phyloP scores from a whole-genome alignment of 768 basidiomycete species.

The Strobilomyces dryophilus region DNA sequence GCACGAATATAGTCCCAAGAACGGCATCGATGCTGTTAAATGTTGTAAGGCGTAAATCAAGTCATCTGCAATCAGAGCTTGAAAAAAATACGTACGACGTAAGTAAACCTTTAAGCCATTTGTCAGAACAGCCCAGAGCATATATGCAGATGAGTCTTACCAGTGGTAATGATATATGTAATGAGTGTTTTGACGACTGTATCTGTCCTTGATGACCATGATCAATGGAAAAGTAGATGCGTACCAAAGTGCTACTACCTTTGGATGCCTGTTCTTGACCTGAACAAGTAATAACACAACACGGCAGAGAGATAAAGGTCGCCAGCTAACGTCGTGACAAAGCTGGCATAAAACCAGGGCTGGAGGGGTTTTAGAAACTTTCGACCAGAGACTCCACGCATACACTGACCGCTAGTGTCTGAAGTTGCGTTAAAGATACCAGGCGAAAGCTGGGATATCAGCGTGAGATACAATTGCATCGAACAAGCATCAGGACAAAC shows the following conservation, averaged over 20 bases:
- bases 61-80: neutral
- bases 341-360: constrained; percentile 50
- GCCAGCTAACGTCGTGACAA: constrained; percentile 45
- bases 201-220: constrained; percentile 40
- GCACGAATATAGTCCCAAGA: constrained; percentile 40
- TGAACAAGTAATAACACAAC: constrained; percentile 45
- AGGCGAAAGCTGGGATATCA: constrained; percentile 35
- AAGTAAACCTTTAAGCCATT: constrained; percentile 33
- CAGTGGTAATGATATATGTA: constrained; percentile 53
- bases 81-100: constrained; percentile 30
- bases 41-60: neutral
- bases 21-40: constrained; percentile 41
- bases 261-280: constrained; percentile 48
- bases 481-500: constrained; percentile 28
- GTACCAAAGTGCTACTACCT: constrained; percentile 29
- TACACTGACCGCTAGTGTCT: constrained; percentile 35
- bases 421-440: constrained; percentile 34
- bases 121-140: neutral
- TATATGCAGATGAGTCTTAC: constrained; percentile 29
- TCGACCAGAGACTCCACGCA: neutral
- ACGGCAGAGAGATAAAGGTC: constrained; percentile 49
- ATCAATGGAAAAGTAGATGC: neutral
- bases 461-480: neutral
- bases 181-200: constrained; percentile 45
- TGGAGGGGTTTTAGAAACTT: constrained; percentile 16